Evolutionary conservation across 2,329 filamentous ascomycete species (phyloP), one percentile per base, ranked within the genome.

Genomic region (Neonectria ditissima): DNA sequence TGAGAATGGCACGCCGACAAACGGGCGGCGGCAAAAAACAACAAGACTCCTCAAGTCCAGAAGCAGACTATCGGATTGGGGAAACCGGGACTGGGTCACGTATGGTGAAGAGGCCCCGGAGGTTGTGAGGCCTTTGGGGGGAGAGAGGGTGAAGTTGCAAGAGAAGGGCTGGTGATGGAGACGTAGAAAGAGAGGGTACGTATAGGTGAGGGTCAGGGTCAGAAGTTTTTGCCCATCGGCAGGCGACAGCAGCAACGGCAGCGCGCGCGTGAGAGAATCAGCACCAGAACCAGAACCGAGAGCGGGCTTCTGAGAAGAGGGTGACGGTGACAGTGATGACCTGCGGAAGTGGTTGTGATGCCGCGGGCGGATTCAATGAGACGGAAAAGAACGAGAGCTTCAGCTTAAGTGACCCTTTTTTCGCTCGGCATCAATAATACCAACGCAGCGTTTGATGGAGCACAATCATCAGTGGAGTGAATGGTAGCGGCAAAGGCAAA

Each of bases 121-220:
- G 16, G 55, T 43, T 34, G 50, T 54, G 41, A 47, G 55, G 56
- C 30, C 13, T 51, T 16, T 26, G 24, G 24, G 45, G 34, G 32
- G 37, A 24, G 8, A 14, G 37, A 30, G 56, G 50, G 51, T 55
- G 50, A 63, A 57, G 63, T 63, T 69, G 63, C 44, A 69, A 68
- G 67, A 68, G 63, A 69, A 52, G 45, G 51, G 43, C 43, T 62
- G 59, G 52, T 63, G 63, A 63, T 65, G 63, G 43, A 41, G 41
- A 55, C 45, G 65, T 66, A 64, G 54, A 66, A 55, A 54, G 52
- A 60, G 59, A 68, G 67, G 66, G 71, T 73, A 73, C 69, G 69
- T 73, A 73, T 73, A 73, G 70, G 65, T 56, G 52, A 68, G 63
- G 69, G 70, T 73, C 70, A 68, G 69, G 69, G 66, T 69, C 65